Evolutionary conservation across 2,329 filamentous ascomycete genomes (phyloP).

Genomic region (Fusarium pilosicola): DNA sequence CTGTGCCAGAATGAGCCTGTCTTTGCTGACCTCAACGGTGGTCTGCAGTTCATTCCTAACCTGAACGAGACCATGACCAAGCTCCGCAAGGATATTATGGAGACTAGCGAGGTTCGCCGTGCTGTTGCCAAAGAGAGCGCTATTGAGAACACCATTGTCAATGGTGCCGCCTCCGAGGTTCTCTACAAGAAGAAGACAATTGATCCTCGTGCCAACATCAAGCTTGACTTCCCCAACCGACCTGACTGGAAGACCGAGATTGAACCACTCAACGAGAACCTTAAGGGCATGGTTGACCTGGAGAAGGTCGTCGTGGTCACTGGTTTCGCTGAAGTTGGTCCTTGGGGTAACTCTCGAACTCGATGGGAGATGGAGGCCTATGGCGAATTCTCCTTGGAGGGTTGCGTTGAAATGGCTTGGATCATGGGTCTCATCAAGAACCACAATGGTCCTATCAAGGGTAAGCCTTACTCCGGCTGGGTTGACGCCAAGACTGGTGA

Average conservation of each 20-base stretch:
- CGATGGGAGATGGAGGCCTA: constrained; percentile 99
- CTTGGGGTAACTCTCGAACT: constrained; percentile 98
- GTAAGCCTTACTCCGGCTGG: constrained; percentile 96
- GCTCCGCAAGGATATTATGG: constrained; percentile 92
- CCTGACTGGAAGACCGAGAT: constrained; percentile 94
- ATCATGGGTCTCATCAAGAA: constrained; percentile 99
- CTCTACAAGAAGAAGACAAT: constrained; percentile 95
- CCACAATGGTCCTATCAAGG: constrained; percentile 95
- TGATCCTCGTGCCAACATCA: constrained; percentile 95
- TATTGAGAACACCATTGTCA: constrained; percentile 96
- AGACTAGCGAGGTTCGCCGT: constrained; percentile 91
- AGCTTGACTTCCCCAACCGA: constrained; percentile 91
- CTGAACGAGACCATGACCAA: constrained; percentile 94
- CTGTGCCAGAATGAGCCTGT: constrained; percentile 96
- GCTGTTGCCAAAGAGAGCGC: constrained; percentile 96
- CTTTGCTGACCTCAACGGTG: constrained; percentile 96
- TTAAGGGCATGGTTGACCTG: constrained; percentile 98
- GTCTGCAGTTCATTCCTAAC: constrained; percentile 96
- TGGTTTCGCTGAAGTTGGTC: constrained; percentile 94
- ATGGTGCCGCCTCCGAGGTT: constrained; percentile 90
- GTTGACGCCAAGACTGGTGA: constrained; percentile 94
- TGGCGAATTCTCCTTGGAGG: constrained; percentile 96
- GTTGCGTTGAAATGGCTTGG: constrained; percentile 99
- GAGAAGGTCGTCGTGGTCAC: constrained; percentile 98
- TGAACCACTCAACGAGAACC: constrained; percentile 84